A percentile compares a stretch with the other conserved stretches of the same genome.
These are phyloP conservation scores for Aspergillus candidus DNA, from an alignment of 2,329 filamentous ascomycete species.

Conservation along the genomic window DNA sequence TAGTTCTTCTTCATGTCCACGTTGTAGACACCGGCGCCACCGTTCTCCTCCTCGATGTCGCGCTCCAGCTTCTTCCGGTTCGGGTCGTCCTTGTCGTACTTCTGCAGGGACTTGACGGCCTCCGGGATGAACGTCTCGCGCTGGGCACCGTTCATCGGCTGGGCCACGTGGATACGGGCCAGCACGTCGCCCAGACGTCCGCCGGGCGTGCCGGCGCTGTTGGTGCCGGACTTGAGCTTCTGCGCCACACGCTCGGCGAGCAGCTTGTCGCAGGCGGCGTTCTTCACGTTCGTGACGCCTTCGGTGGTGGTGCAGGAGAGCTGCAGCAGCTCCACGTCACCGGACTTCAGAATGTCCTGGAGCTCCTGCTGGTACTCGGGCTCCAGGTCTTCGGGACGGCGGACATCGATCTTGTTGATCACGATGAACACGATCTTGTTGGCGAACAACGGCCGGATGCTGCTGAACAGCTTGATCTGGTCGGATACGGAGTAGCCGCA, in stretches of 20 bases:
- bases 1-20: slow-evolving; percentile 88
- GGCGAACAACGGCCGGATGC: slow-evolving; percentile 91
- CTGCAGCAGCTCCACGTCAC: slow-evolving; percentile 87
- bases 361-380: slow-evolving; percentile 70
- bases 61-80: slow-evolving; percentile 71
- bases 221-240: slow-evolving; percentile 86
- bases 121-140: slow-evolving; percentile 86
- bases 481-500: slow-evolving; percentile 90
- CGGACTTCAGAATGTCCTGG: slow-evolving; percentile 72
- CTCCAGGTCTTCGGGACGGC: slow-evolving; percentile 79
- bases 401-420: slow-evolving; percentile 96
- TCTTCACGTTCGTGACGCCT: slow-evolving; percentile 90
- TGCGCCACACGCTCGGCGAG: slow-evolving; percentile 90
- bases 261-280: slow-evolving; percentile 85
- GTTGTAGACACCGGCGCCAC: slow-evolving; percentile 92
- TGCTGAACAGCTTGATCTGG: slow-evolving; percentile 92
- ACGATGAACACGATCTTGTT: slow-evolving; percentile 97
- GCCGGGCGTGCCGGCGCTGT: slow-evolving; percentile 67
- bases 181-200: slow-evolving; percentile 85
- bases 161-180: slow-evolving; percentile 92
- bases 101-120: slow-evolving; percentile 69
- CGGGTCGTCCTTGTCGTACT: slow-evolving; percentile 88
- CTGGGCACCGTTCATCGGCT: slow-evolving; percentile 73
- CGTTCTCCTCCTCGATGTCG: slow-evolving; percentile 85
- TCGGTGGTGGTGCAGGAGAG: slow-evolving; percentile 93